Evolutionary conservation across 2,329 filamentous ascomycete species (phyloP), one percentile per base, ranked within the genome.

Genomic region (Xylariaceae sp.): DNA sequence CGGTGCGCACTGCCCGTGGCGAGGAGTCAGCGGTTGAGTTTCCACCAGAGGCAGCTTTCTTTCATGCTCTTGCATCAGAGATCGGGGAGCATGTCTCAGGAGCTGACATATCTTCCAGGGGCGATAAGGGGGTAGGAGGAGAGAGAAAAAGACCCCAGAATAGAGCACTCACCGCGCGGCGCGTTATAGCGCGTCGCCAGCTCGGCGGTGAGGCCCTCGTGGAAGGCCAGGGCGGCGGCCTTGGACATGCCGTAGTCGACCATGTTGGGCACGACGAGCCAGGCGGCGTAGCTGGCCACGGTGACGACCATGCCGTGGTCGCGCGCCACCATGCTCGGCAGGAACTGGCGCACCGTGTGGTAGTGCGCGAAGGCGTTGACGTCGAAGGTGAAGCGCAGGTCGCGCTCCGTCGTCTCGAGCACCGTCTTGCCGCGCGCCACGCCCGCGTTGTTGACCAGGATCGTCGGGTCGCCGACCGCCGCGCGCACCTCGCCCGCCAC

Each of bases 1-100:
- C 68, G 4, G 80, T 83, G 9, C 75, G 60, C 16, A 80, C 69
- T n/a, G n/a, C n/a, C n/a, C n/a, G n/a, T n/a, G n/a, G n/a, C n/a
- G n/a, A n/a, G n/a, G n/a, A n/a, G n/a, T n/a, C n/a, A n/a, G n/a
- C n/a, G n/a, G n/a, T n/a, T n/a, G n/a, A n/a, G n/a, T n/a, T n/a
- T n/a, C n/a, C n/a, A n/a, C n/a, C n/a, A n/a, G n/a, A n/a, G n/a
- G n/a, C n/a, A n/a, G n/a, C n/a, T n/a, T n/a, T n/a, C n/a, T n/a
- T n/a, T n/a, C n/a, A n/a, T n/a, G n/a, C n/a, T n/a, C n/a, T n/a
- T n/a, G n/a, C n/a, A n/a, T n/a, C n/a, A n/a, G n/a, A n/a, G n/a
- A n/a, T n/a, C n/a, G n/a, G n/a, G n/a, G n/a, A n/a, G n/a, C n/a
- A n/a, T n/a, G n/a, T n/a, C n/a, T n/a, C n/a, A n/a, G n/a, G n/a